Percentiles rank a stretch among this genome's conserved stretches.
These are phyloP conservation scores for Sungouiozyma ichnusensis DNA, from an alignment of 805 yeast genomes.

Conservation along the genomic window DNA sequence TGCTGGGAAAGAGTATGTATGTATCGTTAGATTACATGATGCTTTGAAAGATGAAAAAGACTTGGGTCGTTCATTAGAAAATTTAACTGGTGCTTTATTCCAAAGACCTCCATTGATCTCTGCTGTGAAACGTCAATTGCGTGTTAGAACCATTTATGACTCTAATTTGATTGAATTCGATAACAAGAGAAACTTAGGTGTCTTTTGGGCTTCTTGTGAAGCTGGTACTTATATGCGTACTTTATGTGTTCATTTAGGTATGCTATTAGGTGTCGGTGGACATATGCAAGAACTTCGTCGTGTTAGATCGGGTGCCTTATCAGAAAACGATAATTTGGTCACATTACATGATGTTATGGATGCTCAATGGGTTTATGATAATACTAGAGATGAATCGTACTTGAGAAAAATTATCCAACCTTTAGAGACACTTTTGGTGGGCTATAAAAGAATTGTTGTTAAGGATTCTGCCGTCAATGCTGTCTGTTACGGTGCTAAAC, in stretches of 20 bases:
- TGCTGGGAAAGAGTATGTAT: constrained; percentile 99
- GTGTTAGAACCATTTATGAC: constrained; percentile 96
- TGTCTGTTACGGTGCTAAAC: constrained; percentile 96
- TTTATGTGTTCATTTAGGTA: constrained; percentile 95
- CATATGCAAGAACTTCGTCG: constrained; percentile 99
- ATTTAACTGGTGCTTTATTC: constrained; percentile 95
- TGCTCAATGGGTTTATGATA: constrained; percentile 97
- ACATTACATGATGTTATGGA: constrained; percentile 95
- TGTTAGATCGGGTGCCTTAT: constrained; percentile 93
- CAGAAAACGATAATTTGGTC: constrained; percentile 83
- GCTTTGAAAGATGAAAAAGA: constrained; percentile 85
- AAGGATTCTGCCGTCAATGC: constrained; percentile 94
- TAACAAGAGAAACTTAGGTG: constrained; percentile 91
- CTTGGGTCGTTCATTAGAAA: constrained; percentile 77
- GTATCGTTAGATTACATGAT: constrained; percentile 92
- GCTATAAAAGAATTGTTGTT: constrained; percentile 94
- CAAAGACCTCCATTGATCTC: constrained; percentile 99
- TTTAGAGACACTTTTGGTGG: constrained; percentile 82
- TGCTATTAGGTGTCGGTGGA: constrained; percentile 97
- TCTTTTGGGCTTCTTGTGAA: constrained; percentile 99
- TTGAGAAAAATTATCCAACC: constrained; percentile 91
- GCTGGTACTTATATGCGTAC: constrained; percentile 99
- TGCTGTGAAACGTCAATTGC: constrained; percentile 97
- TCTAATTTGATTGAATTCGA: constrained; percentile 90
- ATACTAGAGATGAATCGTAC: constrained; percentile 93